phyloP scores from a whole-genome alignment of 257 asterid species.

The Eucommia ulmoides region DNA sequence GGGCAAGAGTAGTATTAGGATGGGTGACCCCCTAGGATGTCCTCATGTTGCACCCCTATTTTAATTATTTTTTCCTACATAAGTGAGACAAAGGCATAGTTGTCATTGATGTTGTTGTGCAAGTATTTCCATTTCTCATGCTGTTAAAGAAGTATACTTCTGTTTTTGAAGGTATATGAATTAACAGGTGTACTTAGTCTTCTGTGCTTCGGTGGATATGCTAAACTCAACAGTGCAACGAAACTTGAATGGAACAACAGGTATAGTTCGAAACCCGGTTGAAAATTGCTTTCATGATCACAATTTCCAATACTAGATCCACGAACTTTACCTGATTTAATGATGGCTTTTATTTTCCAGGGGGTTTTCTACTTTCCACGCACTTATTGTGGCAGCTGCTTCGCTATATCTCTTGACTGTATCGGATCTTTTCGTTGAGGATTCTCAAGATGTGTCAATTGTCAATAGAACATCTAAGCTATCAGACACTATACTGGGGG shows the following conservation, averaged over 20 bases:
- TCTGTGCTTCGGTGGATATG: constrained; percentile 44
- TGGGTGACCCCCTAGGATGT: background rate
- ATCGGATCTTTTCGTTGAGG: constrained; percentile 45
- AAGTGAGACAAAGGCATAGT: background rate
- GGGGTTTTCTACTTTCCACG: constrained; percentile 90
- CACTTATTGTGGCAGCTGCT: constrained; percentile 53
- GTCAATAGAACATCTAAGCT: constrained; percentile 43
- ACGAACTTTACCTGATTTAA: background rate
- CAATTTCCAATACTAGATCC: background rate
- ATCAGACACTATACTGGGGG: constrained; percentile 75
- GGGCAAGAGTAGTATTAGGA: background rate
- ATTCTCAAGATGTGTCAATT: constrained; percentile 28
- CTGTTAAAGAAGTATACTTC: constrained; percentile 14
- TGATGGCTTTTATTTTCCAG: constrained; percentile 23
- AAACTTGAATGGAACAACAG: constrained; percentile 91
- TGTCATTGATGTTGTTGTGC: background rate
- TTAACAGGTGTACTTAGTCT: constrained; percentile 63
- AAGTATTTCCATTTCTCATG: constrained; percentile 7
- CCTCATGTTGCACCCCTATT: background rate
- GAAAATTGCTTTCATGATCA: background rate
- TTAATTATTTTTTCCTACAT: background rate
- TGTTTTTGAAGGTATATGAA: constrained; percentile 68
- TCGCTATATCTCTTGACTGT: constrained; percentile 53
- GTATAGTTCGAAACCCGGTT: too few relatives aligned
- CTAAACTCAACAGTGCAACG: constrained; percentile 46